Evolutionary conservation across 2,329 filamentous ascomycete genomes (phyloP), one percentile per base, ranked within the genome.

Genomic region (Sporothrix luriei): DNA sequence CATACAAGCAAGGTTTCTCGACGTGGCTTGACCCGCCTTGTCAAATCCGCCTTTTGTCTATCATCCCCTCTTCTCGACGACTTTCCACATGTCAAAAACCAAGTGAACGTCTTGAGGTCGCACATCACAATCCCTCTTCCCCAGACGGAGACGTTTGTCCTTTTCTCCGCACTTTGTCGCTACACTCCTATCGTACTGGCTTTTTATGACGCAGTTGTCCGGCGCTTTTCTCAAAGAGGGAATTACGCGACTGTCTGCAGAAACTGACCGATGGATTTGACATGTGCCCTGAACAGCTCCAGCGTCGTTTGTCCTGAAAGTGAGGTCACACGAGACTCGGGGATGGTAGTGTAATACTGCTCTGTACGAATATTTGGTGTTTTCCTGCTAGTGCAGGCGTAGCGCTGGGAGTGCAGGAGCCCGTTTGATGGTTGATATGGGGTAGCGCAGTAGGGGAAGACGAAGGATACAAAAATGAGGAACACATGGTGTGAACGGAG

Each of bases 1-100:
- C 43, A 62, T 26, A 26, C 57, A 38, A 62, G 57, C 57, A 62
- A 62, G 57, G 38, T 16, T 43, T 61, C 57, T 43, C 38, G 38
- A 26, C 57, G n/a, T 24, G 16, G 7, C 54, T 11, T n/a, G 16
- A 43, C 19, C 19, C 16, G 40, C 40, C 21, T 43, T 43, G n/a
- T 61, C 57, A 24, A 59, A 38, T 14, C 14, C 13, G 29, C 40
- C 33, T 46, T 21, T 21, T 62, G 24, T 46, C 40, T 1, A 26
- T n/a, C 21, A 16, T 24, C 33, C 33, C 55, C 38, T 61, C 38
- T 62, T 62, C n/a, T 16, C 4, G 11, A 14, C 13, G 9, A 33
- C 24, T 26, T 55, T 54, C 51, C 54, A 33, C 33, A 33, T 33
- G 33, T 33, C 33, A 33, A 33, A 33, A 9, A 33, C 33, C 33